Evolutionary conservation across 176 grass and related monocot genomes (phyloP).

Genomic region (Oryza coarctata): DNA sequence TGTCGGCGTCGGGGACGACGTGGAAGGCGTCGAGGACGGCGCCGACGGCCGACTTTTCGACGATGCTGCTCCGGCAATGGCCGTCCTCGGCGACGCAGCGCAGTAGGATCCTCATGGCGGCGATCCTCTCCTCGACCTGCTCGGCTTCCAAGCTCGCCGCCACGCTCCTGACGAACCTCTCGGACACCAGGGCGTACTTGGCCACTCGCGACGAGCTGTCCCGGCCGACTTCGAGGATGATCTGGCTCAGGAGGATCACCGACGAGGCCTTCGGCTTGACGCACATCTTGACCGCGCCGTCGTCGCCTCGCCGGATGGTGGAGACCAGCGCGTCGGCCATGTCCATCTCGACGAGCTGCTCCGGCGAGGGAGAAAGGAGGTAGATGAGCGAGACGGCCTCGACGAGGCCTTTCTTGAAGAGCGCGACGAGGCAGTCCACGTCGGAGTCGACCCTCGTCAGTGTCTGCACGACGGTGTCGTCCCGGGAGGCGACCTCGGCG

Average conservation of each 20-base stretch:
- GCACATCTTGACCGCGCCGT: conserved; percentile 53
- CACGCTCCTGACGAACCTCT: conserved; percentile 47
- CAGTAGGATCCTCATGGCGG: conserved; percentile 47
- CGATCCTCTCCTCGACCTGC: conserved; percentile 40
- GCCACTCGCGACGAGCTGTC: conserved; percentile 32
- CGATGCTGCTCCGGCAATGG: conserved; percentile 53
- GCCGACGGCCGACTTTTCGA: conserved; percentile 35
- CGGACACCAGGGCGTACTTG: conserved; percentile 37
- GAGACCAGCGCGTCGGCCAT: conserved; percentile 49
- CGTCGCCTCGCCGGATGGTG: conserved; percentile 37
- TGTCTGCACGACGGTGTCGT: conserved; percentile 58
- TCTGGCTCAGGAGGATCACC: conserved; percentile 51
- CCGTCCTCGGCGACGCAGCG: conserved; percentile 56
- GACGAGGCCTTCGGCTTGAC: conserved; percentile 59
- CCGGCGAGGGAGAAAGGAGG: conserved; percentile 43
- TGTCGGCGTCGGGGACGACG: conserved; percentile 42
- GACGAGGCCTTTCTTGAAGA: conserved; percentile 68
- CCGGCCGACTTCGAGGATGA: conserved; percentile 29
- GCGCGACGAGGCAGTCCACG: conserved; percentile 64
- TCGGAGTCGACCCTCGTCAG: conserved; percentile 63
- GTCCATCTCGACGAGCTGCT: conserved; percentile 60
- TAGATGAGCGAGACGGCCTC: conserved; percentile 57
- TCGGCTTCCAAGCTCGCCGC: conserved; percentile 44
- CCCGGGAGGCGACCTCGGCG: conserved; percentile 45
- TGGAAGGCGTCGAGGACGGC: conserved; percentile 55